Evolutionary conservation across 345 rosid species (phyloP).

Genomic region (Murraya paniculata): DNA sequence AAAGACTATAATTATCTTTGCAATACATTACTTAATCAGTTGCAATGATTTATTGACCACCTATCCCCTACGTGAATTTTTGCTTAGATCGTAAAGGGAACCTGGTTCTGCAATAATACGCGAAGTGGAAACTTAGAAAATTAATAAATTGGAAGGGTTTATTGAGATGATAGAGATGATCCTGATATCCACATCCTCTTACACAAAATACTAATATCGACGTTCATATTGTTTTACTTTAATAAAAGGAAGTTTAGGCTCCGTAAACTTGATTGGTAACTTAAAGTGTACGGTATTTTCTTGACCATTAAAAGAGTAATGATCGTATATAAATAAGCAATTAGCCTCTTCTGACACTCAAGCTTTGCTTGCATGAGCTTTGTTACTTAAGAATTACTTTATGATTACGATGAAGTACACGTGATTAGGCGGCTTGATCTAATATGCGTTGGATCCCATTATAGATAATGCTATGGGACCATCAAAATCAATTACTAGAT

Average conservation of each 20-base stretch:
- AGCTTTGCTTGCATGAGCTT: neutral
- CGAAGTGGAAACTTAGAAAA: neutral
- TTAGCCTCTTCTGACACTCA: neutral
- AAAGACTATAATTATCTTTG: too few species aligned
- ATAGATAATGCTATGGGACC: neutral
- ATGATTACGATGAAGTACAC: neutral
- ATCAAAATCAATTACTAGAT: neutral
- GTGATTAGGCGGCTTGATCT: neutral
- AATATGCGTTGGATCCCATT: neutral
- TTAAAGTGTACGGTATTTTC: too few species aligned
- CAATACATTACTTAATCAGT: too few species aligned
- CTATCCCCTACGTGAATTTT: too few species aligned
- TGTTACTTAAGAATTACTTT: neutral
- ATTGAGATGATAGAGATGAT: neutral
- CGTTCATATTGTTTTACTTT: neutral
- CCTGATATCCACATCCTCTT: neutral
- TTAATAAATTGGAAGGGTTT: neutral
- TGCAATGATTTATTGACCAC: too few species aligned
- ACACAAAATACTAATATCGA: neutral
- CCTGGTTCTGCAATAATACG: neutral
- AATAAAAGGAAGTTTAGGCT: neutral
- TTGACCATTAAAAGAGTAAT: too few species aligned
- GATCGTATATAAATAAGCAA: neutral
- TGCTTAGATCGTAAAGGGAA: too few species aligned
- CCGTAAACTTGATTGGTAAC: neutral